These are phyloP conservation scores for Phyllostachys edulis DNA, from an alignment of 176 grass and related monocot species.

Conservation along the genomic window DNA sequence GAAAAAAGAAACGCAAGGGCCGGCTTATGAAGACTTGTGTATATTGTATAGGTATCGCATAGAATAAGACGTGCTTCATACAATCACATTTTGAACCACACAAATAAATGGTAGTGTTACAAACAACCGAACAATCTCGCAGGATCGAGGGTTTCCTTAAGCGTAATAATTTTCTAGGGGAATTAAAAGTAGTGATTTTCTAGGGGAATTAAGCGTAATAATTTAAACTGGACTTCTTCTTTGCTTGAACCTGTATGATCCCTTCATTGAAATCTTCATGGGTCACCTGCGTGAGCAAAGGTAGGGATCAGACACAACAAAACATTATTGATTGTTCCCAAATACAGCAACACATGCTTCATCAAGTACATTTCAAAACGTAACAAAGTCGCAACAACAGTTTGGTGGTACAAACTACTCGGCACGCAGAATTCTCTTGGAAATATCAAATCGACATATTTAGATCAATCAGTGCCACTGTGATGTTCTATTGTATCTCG, in stretches of 20 bases:
- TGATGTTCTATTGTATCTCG: neutral
- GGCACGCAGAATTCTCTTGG: neutral
- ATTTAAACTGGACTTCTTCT: slow-evolving; percentile 88
- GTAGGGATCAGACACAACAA: neutral
- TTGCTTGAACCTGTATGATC: slow-evolving; percentile 91
- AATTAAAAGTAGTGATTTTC: too few species aligned
- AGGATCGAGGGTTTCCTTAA: neutral
- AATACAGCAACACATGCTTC: neutral
- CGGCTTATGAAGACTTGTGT: neutral
- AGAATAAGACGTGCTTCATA: slow-evolving; percentile 13
- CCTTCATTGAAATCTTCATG: slow-evolving; percentile 96
- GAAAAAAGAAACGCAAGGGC: neutral
- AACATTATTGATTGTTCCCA: neutral
- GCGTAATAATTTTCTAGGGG: neutral
- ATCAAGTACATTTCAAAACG: neutral
- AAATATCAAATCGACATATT: neutral
- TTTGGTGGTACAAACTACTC: neutral
- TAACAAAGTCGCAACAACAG: neutral
- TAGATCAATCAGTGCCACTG: neutral
- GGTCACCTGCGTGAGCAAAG: slow-evolving; percentile 47
- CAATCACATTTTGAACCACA: neutral
- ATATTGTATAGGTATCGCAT: neutral
- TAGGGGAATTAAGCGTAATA: slow-evolving; percentile 56
- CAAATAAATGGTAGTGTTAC: neutral
- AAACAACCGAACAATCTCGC: neutral